Percentiles rank a stretch among this genome's conserved stretches.
These are phyloP conservation scores for Darksidea phi DNA, from an alignment of 495 filamentous ascomycete genomes.

Conservation along the genomic window DNA sequence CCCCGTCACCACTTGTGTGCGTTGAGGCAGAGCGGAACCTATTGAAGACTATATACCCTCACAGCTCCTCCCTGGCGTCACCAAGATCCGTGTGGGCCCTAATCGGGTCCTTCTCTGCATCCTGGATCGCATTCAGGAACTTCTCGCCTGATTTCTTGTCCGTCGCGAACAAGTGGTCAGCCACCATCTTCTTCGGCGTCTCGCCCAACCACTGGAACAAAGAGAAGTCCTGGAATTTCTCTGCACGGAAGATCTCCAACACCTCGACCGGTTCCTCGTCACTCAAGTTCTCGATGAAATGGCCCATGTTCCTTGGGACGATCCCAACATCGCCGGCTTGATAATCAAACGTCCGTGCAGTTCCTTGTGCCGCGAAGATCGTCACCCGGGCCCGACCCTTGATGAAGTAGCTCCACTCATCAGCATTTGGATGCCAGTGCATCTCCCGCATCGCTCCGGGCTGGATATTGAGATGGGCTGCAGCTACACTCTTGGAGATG, in stretches of 20 bases:
- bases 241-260: constrained; percentile 67
- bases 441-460: constrained; percentile 75
- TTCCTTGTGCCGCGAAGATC: constrained; percentile 57
- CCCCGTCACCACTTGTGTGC: background rate
- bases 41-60: background rate
- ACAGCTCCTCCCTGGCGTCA: constrained; percentile 17
- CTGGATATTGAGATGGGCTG: constrained; percentile 60
- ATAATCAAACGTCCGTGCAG: constrained; percentile 72
- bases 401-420: constrained; percentile 79
- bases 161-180: constrained; percentile 59
- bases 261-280: constrained; percentile 63
- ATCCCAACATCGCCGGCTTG: constrained; percentile 70
- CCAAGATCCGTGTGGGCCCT: constrained; percentile 19
- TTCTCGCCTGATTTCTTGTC: constrained; percentile 55
- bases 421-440: constrained; percentile 73
- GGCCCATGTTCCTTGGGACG: constrained; percentile 62
- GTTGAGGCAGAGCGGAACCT: background rate
- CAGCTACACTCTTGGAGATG: constrained; percentile 62
- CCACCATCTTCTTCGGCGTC: constrained; percentile 60
- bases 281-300: constrained; percentile 75
- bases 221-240: constrained; percentile 64
- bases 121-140: constrained; percentile 57
- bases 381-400: constrained; percentile 65
- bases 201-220: constrained; percentile 70
- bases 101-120: constrained; percentile 46